Base-by-base conservation (phyloP, 192 early-diverging fungal genomes). In the Physocladia obscura region DNA sequence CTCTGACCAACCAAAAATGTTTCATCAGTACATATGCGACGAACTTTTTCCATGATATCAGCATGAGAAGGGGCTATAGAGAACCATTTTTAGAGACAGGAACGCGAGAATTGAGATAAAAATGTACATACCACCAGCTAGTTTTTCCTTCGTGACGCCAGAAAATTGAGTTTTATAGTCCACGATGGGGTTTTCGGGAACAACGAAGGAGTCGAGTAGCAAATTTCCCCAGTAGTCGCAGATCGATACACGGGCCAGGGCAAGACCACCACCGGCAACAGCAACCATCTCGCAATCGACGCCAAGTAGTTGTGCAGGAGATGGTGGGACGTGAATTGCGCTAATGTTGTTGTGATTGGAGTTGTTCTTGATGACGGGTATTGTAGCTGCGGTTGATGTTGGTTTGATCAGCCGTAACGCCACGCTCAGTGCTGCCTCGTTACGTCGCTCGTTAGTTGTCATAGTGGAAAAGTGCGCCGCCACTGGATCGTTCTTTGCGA, bases 101-200 rank as follows among this genome's bases (percentile, higher is more conserved):
- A n/a, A 76, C 48, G 65, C n/a, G 58, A 21, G n/a, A 24, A 32
- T 19, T 26, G 26, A 44, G 37, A 69, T 26, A 11, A 3, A 34
- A 37, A 27, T 32, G 4, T 21, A 24, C 65, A 54, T 15, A 73
- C 65, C 93, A 62, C 40, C 59, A 4, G 54, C 68, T 40, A 97
- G 74, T 50, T 84, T 81, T 29, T 82, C 77, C 4, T 85, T 80
- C n/a, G 89, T 89, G 49, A 97, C 89, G 11, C 94, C 94, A 79
- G 90, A 92, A 30, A 90, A 87, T 52, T 78, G 78, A 3, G 94
- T 97, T 40, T 92, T 88, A 64, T 89, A 97, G 71, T 97, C 94
- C 0, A 91, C 91, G 21, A 97, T 91, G 2, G 67, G 62, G 57
- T 94, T 92, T 56, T 79, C 30, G 2, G 94, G 93, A 44, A 78